Percentiles rank a stretch among this genome's conserved stretches.
phyloP scores from a whole-genome alignment of 306 rosid genomes.

The Quercus mongolica region DNA sequence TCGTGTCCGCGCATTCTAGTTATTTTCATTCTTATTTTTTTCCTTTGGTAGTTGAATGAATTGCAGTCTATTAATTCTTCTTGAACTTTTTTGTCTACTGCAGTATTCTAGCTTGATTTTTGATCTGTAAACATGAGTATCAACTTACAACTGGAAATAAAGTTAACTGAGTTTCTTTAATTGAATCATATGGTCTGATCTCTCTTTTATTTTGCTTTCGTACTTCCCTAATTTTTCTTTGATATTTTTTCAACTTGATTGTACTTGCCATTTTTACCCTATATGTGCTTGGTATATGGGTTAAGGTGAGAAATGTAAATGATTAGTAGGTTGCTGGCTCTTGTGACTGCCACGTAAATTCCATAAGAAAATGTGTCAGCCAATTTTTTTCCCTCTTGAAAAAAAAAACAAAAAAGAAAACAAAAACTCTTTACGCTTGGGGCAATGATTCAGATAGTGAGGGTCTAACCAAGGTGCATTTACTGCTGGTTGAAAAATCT shows the following conservation, averaged over 20 bases:
- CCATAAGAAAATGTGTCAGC: slow-evolving; percentile 51
- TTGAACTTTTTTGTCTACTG: background rate
- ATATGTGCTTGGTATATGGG: too few relatives aligned
- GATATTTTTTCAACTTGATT: background rate
- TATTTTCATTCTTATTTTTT: background rate
- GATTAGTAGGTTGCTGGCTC: too few relatives aligned
- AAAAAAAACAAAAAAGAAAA: too few relatives aligned
- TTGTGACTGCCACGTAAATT: too few relatives aligned
- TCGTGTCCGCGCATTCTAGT: slow-evolving; percentile 23
- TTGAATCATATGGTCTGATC: too few relatives aligned
- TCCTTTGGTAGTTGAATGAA: background rate
- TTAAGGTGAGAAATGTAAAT: too few relatives aligned
- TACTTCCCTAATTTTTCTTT: background rate
- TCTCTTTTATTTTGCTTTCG: slow-evolving; percentile 39
- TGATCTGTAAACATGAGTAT: background rate
- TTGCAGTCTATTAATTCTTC: background rate
- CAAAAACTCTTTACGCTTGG: too few relatives aligned
- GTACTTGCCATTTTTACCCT: too few relatives aligned
- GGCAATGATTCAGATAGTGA: too few relatives aligned
- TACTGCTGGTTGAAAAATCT: too few relatives aligned
- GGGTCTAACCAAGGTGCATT: too few relatives aligned
- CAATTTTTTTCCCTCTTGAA: slow-evolving; percentile 14
- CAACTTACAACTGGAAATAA: background rate
- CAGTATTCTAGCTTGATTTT: background rate
- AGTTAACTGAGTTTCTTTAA: too few relatives aligned